Evolutionary conservation across 129 eudicot species (phyloP), one percentile per base, ranked within the genome.

Genomic region (Helianthus annuus): DNA sequence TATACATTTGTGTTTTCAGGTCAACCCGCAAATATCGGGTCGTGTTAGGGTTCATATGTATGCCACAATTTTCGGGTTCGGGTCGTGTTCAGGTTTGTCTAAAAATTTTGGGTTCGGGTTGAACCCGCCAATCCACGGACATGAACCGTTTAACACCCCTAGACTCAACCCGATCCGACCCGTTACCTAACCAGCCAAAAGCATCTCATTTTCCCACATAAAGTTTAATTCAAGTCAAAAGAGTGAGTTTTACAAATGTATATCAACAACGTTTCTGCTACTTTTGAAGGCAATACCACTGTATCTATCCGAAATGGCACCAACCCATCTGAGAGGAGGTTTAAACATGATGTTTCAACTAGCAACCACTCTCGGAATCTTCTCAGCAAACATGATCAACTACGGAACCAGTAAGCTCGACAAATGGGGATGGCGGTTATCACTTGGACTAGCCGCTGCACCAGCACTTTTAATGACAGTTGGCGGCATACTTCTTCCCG

Each of bases 401-500:
- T 93, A 72, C 34, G 98, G 97, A 44, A 93, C 98, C 2, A 48
- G 76, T 17, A 93, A 82, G 78, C 84, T 93, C 54, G 83, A 79
- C 10, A 85, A 85, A 17, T 94, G 92, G 98, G 98, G 98, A 8
- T 93, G 98, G 98, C 79, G 98, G 66, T 90, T 93, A 34, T 93
- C 98, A 2, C 91, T 93, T 0, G 98, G 97, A 32, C 82, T 90
- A 32, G 96, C 98, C 2, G 98, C 97, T 38, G 89, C 78, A 4
- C 98, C 98, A 3, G 98, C 98, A 3, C 61, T 81, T 49, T 34
- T 93, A 29, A 93, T 93, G 97, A 89, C 96, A 17, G 38, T 88
- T 3, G 98, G 98, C 3, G 97, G 97, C 48, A 1, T 93, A 48
- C 79, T 93, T 12, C 90, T 93, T 32, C 98, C 98, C 0, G 98